Evolutionary conservation across 257 asterid species (phyloP), one percentile per base, ranked within the genome.

Genomic region (Haberlea rhodopensis): DNA sequence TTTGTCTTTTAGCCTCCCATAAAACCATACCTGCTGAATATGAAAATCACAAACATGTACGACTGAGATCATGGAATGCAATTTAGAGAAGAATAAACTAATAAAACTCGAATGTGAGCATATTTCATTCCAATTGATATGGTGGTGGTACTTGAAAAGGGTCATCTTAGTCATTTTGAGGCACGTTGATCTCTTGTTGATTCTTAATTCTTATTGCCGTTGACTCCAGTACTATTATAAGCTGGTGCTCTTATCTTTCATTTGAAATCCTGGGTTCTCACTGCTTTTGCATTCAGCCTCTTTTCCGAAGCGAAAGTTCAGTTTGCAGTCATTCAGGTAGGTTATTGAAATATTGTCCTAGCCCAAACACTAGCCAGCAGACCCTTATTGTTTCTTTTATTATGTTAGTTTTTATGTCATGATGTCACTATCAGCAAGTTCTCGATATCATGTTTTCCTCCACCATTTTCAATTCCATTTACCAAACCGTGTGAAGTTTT

Each of bases 241-340:
- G 56, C 55, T 61, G 46, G 40, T 56, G 54, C 54, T 66, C 49
- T 19, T 13, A 3, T 40, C 29, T 69, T 57, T 37, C 51, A 37
- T 62, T 56, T 62, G 56, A 45, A 43, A 62, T 73, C 73, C 19
- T 78, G 89, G 99, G 89, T 89, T 79, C 77, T 92, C 70, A 92
- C 97, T 46, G 97, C 99, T 61, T 45, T 87, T 40, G 95, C 97
- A 1, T 84, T 87, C 87, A 85, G 95, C 73, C 75, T 92, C 57
- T 92, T 92, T 79, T 94, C 96, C 9, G 83, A 78, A 75, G 95
- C 79, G 77, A 85, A 71, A 60, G 87, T 90, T 71, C 90, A 92
- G n/a, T 71, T 92, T 77, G 96, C 95, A 60, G 94, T 92, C 27
- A 76, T 92, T 56, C 97, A 92, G 96, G 99, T 92, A 70, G 34